Base-by-base conservation (phyloP, 2,329 filamentous ascomycete species). In the Teratosphaeria destructans region DNA sequence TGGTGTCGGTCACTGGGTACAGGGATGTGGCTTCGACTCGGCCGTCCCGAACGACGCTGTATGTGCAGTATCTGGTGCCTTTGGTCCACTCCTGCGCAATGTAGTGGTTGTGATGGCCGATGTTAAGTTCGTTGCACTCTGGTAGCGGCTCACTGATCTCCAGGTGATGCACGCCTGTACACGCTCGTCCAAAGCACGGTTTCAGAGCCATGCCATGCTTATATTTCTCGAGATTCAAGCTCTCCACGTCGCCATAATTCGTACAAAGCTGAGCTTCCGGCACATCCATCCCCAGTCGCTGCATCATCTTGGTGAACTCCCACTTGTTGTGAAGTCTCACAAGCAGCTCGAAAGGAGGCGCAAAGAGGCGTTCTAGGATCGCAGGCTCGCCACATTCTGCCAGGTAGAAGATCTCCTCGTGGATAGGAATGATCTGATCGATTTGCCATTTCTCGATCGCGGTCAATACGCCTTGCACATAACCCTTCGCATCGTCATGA, bases 341-440 rank as follows among this genome's bases (percentile, higher is more conserved):
- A 2, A 72, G 61, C 1, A 66, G 62, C 5, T 65, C 57, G 39
- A 68, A 67, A 7, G 64, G 59, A 19, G 69, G 69, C 23, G 70
- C 70, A 49, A 72, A 64, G 12, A 72, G 59, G 34, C 66, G 59
- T 11, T 57, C 52, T 10, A 70, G 35, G n/a, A 70, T 70, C 29
- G 65, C 63, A 0, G 55, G 56, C 39, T 71, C 66, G 2, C 59
- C 59, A 57, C 63, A 64, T 32, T 66, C 65, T 2, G 69, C 65
- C 14, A 72, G 65, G 58, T 65, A 67, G 62, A 71, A 71, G 16
- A 70, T 66, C 58, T 72, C 71, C 53, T 72, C 69, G 58, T 72
- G 69, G 37, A 72, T 64, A 1, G 68, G 70, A 47, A 72, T 55
- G 29, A 65, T 62, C 29, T 63, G 59, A 53, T 65, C 61, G 55